Percentiles rank a stretch among this genome's conserved stretches.
Conservation (phyloP, 169 alveolate species). For the Besnoitia besnoiti region DNA sequence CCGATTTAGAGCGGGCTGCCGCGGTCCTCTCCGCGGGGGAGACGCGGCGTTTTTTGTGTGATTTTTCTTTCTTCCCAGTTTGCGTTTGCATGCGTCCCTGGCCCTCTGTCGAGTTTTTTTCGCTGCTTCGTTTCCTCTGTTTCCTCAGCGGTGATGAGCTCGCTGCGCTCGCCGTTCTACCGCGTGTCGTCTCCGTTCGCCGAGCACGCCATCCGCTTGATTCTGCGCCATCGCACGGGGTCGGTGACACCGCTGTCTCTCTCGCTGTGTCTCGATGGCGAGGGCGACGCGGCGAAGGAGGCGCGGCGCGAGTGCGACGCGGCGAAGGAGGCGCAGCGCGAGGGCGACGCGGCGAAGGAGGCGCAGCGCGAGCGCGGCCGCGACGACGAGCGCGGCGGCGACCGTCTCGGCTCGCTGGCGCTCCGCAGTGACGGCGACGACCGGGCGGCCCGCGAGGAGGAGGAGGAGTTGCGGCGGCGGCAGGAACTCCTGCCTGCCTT, state of each 20-base stretch:
- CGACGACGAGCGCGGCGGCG: background rate
- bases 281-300: background rate
- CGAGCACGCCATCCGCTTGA: constrained; percentile 26
- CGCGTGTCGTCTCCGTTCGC: constrained; percentile 18
- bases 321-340: background rate
- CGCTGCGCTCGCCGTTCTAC: constrained; percentile 29
- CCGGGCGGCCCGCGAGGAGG: background rate
- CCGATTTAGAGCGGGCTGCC: no score
- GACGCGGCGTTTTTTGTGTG: background rate
- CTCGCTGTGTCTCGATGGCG: background rate
- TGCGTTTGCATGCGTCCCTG: background rate
- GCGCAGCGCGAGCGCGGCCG: background rate
- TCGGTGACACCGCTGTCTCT: background rate
- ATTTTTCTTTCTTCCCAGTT: background rate
- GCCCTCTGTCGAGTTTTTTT: background rate
- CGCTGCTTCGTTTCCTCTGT: background rate
- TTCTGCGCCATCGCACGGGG: background rate
- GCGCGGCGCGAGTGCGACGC: background rate
- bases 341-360: background rate
- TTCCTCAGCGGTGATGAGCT: constrained; percentile 14
- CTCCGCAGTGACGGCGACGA: background rate
- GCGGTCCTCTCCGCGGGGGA: no score
- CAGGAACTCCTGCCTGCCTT: background rate
- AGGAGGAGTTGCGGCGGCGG: background rate
- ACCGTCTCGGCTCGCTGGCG: background rate